A percentile compares a stretch with the other conserved stretches of the same genome.
Conservation (phyloP, 768 basidiomycete genomes). For the Gloeopeniophorella convolvens region DNA sequence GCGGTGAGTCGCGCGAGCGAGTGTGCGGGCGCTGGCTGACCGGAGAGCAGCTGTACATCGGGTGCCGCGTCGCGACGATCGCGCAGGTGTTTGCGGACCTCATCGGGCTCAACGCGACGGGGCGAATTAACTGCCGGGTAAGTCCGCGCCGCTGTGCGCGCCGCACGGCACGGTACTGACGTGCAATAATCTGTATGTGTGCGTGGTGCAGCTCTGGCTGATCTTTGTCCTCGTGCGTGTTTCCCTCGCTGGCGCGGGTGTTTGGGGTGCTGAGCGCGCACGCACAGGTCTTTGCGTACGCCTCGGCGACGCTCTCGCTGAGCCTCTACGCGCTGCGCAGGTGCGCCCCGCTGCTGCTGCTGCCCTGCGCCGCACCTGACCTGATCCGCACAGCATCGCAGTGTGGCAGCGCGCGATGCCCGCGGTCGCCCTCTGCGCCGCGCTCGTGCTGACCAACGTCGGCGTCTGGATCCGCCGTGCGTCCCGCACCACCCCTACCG, state of each 20-base stretch:
- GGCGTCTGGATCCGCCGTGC: constrained; percentile 15
- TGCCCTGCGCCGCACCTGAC: neutral
- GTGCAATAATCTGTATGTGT: too few relatives aligned
- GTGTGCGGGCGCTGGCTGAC: neutral
- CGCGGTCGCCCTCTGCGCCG: neutral
- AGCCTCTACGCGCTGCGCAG: constrained; percentile 12
- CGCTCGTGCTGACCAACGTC: neutral
- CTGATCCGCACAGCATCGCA: constrained; percentile 4
- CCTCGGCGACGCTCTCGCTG: constrained; percentile 7
- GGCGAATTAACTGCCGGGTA: constrained; percentile 11
- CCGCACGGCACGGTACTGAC: too few relatives aligned
- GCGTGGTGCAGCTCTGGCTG: neutral
- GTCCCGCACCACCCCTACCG: too few relatives aligned
- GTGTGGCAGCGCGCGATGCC: constrained; percentile 9
- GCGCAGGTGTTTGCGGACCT: neutral
- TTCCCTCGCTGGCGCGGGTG: neutral
- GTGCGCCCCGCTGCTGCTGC: too few relatives aligned
- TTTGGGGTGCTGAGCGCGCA: neutral
- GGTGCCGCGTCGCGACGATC: constrained; percentile 4
- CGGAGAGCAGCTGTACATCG: constrained; percentile 14
- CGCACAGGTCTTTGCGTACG: constrained; percentile 10
- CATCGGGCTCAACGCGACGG: constrained; percentile 12
- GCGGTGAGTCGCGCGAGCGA: neutral
- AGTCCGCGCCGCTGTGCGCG: too few relatives aligned
- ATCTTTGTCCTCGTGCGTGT: constrained; percentile 7